Base-by-base conservation (phyloP, 2,329 filamentous ascomycete genomes). In the Ceratocystiopsis minuta region DNA sequence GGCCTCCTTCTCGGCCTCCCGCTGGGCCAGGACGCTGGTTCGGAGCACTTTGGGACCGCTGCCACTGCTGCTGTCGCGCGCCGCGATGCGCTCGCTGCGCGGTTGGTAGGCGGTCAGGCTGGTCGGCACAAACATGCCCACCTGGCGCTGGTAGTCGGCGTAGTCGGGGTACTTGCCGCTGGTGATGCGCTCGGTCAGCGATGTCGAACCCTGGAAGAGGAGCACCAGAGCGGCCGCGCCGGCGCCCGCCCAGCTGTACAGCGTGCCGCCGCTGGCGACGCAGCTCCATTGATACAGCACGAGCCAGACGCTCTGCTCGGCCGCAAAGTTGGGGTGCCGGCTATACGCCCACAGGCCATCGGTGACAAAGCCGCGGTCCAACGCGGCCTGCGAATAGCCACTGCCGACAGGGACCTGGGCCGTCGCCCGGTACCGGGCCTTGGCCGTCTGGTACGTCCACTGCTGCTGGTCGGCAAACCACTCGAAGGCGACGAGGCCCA, bases 271-370 rank as follows among this genome's bases (percentile, higher is more conserved):
- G 31, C 78, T 82, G 42, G 77, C 71, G 55, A 75, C 80, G 59
- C 81, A 88, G 50, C 72, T 75, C 90, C 88, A 98, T 53, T 84
- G 73, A 59, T 96, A 96, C 41, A 96, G 60, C 10, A 76, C 64
- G 42, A 93, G 68, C 90, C 90, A 98, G 52, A 96, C 76, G 28
- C 76, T 67, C 61, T 96, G 90, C 61, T 98, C 90, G 6, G 83
- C 84, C 6, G 82, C 75, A 55, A 96, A 98, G 59, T 98, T 98
- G 38, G 90, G 90, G 58, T 98, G 92, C 37, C 90, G 73, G 51
- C 80, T 88, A 64, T 78, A 86, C 1, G 77, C 79, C 79, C 83
- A 98, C 9, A 98, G 66, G 0, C 90, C 90, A 5, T 69, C 75
- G 10, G 83, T 80, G 49, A 82, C 69, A 61, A 98, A 98, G 36